These are phyloP conservation scores for Protomyces arabidopsidicola DNA, from an alignment of 1,139 yeast species.

Conservation along the genomic window DNA sequence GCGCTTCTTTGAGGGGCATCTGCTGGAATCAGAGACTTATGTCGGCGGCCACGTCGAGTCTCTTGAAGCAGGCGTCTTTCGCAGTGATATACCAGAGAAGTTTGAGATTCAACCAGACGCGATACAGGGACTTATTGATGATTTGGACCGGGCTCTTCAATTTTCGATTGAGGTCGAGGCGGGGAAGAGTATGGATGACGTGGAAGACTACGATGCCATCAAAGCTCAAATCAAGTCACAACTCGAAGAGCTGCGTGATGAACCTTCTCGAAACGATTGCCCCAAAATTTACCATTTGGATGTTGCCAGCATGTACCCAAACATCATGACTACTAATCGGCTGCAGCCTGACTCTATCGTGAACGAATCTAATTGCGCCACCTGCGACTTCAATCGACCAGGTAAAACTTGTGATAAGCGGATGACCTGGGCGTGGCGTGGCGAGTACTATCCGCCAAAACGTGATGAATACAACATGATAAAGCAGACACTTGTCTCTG, in stretches of 20 bases:
- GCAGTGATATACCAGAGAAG: conserved; percentile 75
- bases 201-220: conserved; percentile 69
- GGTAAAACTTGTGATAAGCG: conserved; percentile 90
- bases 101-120: conserved; percentile 79
- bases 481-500: conserved; percentile 74
- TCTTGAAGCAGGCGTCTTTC: conserved; percentile 92
- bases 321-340: conserved; percentile 95
- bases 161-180: conserved; percentile 86
- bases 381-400: conserved; percentile 94
- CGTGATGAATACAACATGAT: conserved; percentile 89
- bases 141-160: conserved; percentile 68
- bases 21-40: conserved; percentile 90
- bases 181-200: conserved; percentile 63
- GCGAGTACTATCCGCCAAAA: conserved; percentile 87
- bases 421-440: conserved; percentile 97
- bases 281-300: conserved; percentile 96
- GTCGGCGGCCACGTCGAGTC: conserved; percentile 99
- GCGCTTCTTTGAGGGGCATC: conserved; percentile 88
- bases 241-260: conserved; percentile 54
- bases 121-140: conserved; percentile 62
- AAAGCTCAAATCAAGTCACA: conserved; percentile 53
- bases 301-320: conserved; percentile 99
- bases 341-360: conserved; percentile 98
- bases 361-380: conserved; percentile 89
- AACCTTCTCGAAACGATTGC: conserved; percentile 63